Percentiles rank a stretch among this genome's conserved stretches.
phyloP scores from a whole-genome alignment of 176 grass and related monocot species.

The Bolboschoenus planiculmis region DNA sequence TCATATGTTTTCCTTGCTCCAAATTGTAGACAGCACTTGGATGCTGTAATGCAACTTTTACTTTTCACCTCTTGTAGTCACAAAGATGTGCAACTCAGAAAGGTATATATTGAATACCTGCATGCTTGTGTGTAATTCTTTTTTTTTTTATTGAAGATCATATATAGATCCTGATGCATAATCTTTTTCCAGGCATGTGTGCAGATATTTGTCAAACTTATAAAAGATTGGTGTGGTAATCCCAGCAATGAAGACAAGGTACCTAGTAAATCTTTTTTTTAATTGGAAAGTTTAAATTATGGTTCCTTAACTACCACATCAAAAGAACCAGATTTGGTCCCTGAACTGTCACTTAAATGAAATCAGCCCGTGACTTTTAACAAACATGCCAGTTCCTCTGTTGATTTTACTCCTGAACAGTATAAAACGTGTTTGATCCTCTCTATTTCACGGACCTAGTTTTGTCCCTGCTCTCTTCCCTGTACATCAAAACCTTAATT shows the following conservation, averaged over 20 bases:
- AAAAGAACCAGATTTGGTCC: not conserved
- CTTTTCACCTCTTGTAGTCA: constrained; percentile 73
- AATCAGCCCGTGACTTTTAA: not conserved
- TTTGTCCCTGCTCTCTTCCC: not conserved
- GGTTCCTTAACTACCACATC: not conserved
- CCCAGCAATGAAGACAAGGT: constrained; percentile 76
- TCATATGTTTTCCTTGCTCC: constrained; percentile 70
- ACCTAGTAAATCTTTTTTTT: constrained; percentile 2
- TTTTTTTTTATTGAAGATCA: constrained; percentile 15
- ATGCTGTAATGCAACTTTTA: constrained; percentile 68
- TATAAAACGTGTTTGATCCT: not conserved
- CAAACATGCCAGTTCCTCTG: not conserved
- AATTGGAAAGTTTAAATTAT: not conserved
- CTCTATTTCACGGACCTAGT: not conserved
- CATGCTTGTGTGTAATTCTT: not conserved
- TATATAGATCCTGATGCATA: constrained; percentile 14
- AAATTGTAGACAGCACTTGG: constrained; percentile 62
- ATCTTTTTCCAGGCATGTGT: constrained; percentile 63
- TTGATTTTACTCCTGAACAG: not conserved
- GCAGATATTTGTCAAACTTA: constrained; percentile 87
- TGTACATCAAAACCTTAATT: not conserved
- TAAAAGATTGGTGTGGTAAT: constrained; percentile 87
- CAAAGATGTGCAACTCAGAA: constrained; percentile 84
- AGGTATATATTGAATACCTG: constrained; percentile 36
- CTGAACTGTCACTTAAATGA: not conserved